Evolutionary conservation across 2,329 filamentous ascomycete species (phyloP).

Genomic region (Neofusicoccum umdonicola): DNA sequence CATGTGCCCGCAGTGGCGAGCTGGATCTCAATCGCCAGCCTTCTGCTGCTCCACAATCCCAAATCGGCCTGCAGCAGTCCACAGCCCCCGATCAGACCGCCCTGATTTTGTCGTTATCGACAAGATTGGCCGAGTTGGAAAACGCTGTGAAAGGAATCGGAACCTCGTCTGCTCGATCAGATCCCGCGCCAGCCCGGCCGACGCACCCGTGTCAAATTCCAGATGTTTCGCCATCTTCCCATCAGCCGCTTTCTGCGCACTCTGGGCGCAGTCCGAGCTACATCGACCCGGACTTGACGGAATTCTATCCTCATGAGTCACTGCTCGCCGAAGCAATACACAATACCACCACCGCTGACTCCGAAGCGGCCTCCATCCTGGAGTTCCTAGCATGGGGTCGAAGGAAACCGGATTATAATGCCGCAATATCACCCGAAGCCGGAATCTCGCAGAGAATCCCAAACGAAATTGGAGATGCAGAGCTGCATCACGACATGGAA

Average conservation of each 20-base stretch:
- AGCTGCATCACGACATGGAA: background rate
- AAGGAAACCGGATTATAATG: slow-evolving; percentile 37
- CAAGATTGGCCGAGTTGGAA: slow-evolving; percentile 29
- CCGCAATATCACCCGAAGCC: slow-evolving; percentile 22
- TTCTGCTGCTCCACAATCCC: background rate
- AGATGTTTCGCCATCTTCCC: too few species aligned
- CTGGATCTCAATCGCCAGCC: slow-evolving; percentile 18
- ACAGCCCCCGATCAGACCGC: background rate
- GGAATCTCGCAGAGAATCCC: background rate
- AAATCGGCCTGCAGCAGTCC: background rate
- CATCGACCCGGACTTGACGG: too few species aligned
- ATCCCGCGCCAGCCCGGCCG: background rate
- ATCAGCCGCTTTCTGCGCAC: background rate
- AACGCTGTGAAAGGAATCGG: slow-evolving; percentile 19
- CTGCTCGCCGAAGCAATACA: background rate
- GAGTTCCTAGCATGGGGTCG: slow-evolving; percentile 52
- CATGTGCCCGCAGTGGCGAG: slow-evolving; percentile 21
- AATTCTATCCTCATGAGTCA: too few species aligned
- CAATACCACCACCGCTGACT: slow-evolving; percentile 19
- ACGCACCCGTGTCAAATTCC: background rate
- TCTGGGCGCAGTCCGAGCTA: background rate
- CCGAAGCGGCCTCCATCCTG: slow-evolving; percentile 45
- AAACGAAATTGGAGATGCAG: background rate
- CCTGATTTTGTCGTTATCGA: slow-evolving; percentile 24
- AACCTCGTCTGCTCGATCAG: background rate